These are phyloP conservation scores for Spongispora temasekensis DNA, from an alignment of 1,284 basidiomycete genomes.

Conservation along the genomic window DNA sequence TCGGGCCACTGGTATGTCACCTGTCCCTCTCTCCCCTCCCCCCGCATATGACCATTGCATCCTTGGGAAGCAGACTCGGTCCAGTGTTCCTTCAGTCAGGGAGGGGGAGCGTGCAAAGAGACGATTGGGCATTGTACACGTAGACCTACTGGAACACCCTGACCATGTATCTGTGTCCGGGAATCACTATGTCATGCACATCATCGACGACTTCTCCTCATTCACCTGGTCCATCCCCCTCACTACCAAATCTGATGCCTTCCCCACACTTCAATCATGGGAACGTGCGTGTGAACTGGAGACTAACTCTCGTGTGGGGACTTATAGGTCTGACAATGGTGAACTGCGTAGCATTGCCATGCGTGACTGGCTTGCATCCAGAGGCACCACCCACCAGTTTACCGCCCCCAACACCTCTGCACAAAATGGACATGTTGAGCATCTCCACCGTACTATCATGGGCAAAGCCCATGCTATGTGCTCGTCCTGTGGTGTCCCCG, in stretches of 20 bases:
- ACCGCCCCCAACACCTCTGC: no score
- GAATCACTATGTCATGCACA: neutral
- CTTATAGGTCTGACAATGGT: neutral
- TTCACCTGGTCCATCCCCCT: neutral
- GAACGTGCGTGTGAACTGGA: neutral
- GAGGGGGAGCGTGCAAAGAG: neutral
- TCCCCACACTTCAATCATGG: neutral
- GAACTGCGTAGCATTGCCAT: no score
- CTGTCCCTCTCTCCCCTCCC: neutral
- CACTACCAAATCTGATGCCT: neutral
- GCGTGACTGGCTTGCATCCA: no score
- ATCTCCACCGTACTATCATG: no score
- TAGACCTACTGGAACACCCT: neutral
- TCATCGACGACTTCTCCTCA: neutral
- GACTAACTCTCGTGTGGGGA: neutral
- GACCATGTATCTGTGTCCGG: neutral
- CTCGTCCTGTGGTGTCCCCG: no score
- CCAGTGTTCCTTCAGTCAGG: neutral
- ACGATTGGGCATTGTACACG: neutral
- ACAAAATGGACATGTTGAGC: no score
- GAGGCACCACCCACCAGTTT: no score
- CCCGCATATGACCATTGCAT: neutral
- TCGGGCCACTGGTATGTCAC: neutral
- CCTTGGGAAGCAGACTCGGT: no score
- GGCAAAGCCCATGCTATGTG: no score